A percentile compares a stretch with the other conserved stretches of the same genome.
Evolutionary conservation across 768 basidiomycete genomes (phyloP).

Genomic region (Cubamyces lactineus): DNA sequence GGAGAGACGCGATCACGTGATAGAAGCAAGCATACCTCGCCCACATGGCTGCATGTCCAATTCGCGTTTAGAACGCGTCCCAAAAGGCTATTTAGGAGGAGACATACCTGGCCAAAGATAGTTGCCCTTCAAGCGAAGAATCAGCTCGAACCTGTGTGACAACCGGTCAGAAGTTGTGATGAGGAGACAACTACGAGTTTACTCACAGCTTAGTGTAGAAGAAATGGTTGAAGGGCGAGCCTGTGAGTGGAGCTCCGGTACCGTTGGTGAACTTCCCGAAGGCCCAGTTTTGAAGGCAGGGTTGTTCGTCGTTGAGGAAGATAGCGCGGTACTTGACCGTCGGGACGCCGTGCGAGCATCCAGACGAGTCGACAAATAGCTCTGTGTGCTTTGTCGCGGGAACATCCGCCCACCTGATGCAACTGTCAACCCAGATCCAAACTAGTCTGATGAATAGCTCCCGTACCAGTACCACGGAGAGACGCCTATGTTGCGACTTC

Average conservation of each 20-base stretch:
- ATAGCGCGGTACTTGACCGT: constrained; percentile 73
- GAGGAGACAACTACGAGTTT: not conserved
- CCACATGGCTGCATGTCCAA: constrained; percentile 28
- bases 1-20: constrained; percentile 5
- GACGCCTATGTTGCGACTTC: constrained; percentile 45
- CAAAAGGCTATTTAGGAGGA: not conserved
- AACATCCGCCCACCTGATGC: constrained; percentile 74
- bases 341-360: constrained; percentile 58
- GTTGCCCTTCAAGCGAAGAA: constrained; percentile 69
- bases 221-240: constrained; percentile 62
- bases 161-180: not conserved
- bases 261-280: constrained; percentile 69
- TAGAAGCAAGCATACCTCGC: constrained; percentile 39
- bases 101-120: constrained; percentile 59
- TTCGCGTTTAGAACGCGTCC: not conserved
- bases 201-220: constrained; percentile 61
- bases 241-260: constrained; percentile 49
- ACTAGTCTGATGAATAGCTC: not conserved
- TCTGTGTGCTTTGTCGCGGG: constrained; percentile 53
- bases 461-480: constrained; percentile 71
- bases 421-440: not conserved
- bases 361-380: constrained; percentile 48
- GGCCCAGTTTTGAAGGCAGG: constrained; percentile 72
- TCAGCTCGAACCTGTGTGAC: constrained; percentile 56
- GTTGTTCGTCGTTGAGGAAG: constrained; percentile 79